Percentiles rank a stretch among this genome's conserved stretches.
These are phyloP conservation scores for Ananas comosus DNA, from an alignment of 176 grass and related monocot genomes.

Conservation along the genomic window DNA sequence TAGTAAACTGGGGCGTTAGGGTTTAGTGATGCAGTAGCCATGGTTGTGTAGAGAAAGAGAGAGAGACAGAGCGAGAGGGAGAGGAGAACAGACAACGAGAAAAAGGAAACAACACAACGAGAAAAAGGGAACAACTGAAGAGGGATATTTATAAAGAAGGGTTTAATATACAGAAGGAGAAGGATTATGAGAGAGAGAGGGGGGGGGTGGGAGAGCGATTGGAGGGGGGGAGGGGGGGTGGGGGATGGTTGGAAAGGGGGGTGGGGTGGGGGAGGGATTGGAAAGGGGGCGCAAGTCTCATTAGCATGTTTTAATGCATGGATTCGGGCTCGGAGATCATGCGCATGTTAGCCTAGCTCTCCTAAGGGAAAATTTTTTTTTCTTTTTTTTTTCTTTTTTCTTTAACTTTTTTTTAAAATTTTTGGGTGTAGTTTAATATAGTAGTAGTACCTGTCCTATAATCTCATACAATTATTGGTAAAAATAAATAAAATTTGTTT, in stretches of 20 bases:
- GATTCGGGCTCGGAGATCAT: background rate
- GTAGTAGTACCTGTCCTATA: too few relatives aligned
- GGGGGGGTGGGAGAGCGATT: background rate
- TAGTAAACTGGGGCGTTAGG: background rate
- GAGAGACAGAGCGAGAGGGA: background rate
- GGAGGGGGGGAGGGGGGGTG: background rate
- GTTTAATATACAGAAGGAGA: background rate
- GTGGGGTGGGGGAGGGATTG: background rate
- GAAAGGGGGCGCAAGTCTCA: background rate
- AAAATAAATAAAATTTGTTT: too few relatives aligned
- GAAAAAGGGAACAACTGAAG: background rate
- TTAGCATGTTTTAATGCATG: slow-evolving; percentile 4
- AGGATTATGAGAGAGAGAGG: background rate
- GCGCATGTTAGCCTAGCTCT: too few relatives aligned
- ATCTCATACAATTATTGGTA: too few relatives aligned
- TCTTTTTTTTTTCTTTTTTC: background rate
- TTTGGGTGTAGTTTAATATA: background rate
- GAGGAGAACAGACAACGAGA: background rate
- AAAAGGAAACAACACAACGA: background rate
- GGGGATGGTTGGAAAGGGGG: too few relatives aligned
- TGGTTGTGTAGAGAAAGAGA: background rate
- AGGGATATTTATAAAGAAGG: background rate
- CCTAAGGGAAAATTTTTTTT: background rate
- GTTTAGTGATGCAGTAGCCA: background rate
- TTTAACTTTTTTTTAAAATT: background rate